phyloP scores from a whole-genome alignment of 2,329 filamentous ascomycete species.

The Ophiostoma sp. region DNA sequence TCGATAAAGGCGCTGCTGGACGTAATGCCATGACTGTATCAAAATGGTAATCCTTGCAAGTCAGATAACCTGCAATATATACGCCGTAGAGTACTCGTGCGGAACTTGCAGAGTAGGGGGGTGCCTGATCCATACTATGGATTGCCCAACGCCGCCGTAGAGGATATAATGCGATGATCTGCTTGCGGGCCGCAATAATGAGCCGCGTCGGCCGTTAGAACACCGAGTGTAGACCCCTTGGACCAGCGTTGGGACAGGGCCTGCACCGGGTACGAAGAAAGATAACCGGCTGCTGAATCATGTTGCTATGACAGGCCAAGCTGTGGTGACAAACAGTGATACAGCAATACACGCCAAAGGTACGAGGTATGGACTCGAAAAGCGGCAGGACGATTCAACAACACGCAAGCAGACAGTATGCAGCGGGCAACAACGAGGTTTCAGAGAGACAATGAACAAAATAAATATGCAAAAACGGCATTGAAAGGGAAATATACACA shows the following conservation, averaged over 20 bases:
- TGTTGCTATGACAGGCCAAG: neutral
- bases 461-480: neutral
- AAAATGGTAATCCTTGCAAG: neutral
- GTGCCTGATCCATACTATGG: neutral
- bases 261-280: neutral
- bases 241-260: neutral
- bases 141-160: neutral
- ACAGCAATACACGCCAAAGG: neutral
- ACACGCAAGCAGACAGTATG: neutral
- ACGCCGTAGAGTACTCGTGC: too few relatives aligned
- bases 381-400: neutral
- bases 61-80: neutral
- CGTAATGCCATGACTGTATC: slow-evolving; percentile 6
- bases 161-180: neutral
- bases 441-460: neutral
- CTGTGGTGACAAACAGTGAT: neutral
- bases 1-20: neutral
- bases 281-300: neutral
- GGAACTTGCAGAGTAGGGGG: neutral
- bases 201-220: neutral
- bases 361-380: neutral
- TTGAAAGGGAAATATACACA: neutral
- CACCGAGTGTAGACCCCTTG: neutral
- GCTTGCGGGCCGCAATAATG: neutral
- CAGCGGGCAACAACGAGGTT: neutral